These are phyloP conservation scores for Spathaspora sp. DNA, from an alignment of 1,139 yeast genomes.

Conservation along the genomic window DNA sequence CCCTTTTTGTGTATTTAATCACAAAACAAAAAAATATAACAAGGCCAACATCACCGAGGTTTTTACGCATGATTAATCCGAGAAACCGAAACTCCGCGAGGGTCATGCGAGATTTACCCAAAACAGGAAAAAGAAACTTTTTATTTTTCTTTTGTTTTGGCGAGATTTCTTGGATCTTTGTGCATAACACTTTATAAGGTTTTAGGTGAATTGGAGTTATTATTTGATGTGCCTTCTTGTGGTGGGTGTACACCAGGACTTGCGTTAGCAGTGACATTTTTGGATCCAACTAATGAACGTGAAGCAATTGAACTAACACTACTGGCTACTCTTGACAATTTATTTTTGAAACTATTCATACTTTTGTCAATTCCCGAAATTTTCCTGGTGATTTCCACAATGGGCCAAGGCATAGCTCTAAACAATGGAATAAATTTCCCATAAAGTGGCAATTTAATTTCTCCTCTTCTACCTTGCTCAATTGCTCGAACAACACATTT, in stretches of 20 bases:
- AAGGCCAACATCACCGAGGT: not conserved
- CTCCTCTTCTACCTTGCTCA: slow-evolving; percentile 63
- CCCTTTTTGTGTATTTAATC: not conserved
- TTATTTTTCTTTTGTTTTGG: not conserved
- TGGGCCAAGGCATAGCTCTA: slow-evolving; percentile 72
- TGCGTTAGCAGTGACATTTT: slow-evolving; percentile 9
- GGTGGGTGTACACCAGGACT: slow-evolving; percentile 1
- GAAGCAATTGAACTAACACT: slow-evolving; percentile 20
- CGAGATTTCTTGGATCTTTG: not conserved
- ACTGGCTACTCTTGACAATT: slow-evolving; percentile 15
- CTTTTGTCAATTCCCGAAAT: slow-evolving; percentile 64
- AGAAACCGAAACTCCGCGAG: not conserved
- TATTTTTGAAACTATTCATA: slow-evolving; percentile 39
- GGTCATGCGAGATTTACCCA: not conserved
- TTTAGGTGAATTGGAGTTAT: not conserved
- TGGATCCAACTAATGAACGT: slow-evolving; percentile 9
- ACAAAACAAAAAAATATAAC: too few relatives aligned
- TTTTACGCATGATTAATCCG: not conserved
- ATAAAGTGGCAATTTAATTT: slow-evolving; percentile 71
- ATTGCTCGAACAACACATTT: slow-evolving; percentile 53
- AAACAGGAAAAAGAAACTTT: not conserved
- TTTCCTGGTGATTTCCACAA: slow-evolving; percentile 53
- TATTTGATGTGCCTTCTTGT: not conserved
- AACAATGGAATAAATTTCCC: slow-evolving; percentile 71
- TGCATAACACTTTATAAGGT: not conserved